Percentiles rank a stretch among this genome's conserved stretches.
Conservation (phyloP, 73 alveolate species). For the Uronychia setigera region DNA sequence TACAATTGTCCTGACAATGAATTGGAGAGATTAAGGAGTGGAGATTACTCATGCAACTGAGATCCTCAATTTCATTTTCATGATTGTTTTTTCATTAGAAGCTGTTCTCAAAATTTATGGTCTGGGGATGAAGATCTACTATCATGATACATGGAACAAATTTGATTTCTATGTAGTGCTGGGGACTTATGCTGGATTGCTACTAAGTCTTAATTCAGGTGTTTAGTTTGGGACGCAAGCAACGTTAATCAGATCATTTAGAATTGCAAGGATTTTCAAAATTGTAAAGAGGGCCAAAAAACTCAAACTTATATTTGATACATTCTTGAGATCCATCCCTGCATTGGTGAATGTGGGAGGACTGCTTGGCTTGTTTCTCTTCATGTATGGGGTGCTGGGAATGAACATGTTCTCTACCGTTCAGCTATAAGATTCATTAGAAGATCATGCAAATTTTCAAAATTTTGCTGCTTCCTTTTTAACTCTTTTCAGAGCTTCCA, state of each 20-base stretch:
- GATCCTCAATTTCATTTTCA: slow-evolving; percentile 41
- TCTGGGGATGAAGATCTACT: slow-evolving; percentile 37
- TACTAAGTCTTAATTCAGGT: background rate
- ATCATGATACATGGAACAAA: slow-evolving; percentile 48
- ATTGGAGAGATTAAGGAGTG: too few species aligned
- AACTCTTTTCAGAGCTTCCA: slow-evolving; percentile 21
- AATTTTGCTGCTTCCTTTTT: slow-evolving; percentile 21
- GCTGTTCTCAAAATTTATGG: slow-evolving; percentile 35
- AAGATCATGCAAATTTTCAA: slow-evolving; percentile 16
- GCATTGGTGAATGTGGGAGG: slow-evolving; percentile 58
- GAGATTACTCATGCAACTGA: too few species aligned
- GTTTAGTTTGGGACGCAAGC: slow-evolving; percentile 16
- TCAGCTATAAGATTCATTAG: too few species aligned
- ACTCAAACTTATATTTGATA: slow-evolving; percentile 32
- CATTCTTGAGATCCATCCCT: slow-evolving; percentile 41
- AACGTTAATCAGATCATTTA: slow-evolving; percentile 41
- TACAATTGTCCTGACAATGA: too few species aligned
- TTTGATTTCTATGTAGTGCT: slow-evolving; percentile 64
- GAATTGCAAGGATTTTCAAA: slow-evolving; percentile 39
- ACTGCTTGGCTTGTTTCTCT: slow-evolving; percentile 26
- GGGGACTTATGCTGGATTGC: slow-evolving; percentile 53
- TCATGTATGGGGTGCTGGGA: slow-evolving; percentile 37
- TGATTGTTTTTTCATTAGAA: slow-evolving; percentile 48
- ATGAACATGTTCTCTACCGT: slow-evolving; percentile 31
- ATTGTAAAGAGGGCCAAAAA: slow-evolving; percentile 29